phyloP scores from a whole-genome alignment of 768 basidiomycete species.

The Nevesoporus exiguus region DNA sequence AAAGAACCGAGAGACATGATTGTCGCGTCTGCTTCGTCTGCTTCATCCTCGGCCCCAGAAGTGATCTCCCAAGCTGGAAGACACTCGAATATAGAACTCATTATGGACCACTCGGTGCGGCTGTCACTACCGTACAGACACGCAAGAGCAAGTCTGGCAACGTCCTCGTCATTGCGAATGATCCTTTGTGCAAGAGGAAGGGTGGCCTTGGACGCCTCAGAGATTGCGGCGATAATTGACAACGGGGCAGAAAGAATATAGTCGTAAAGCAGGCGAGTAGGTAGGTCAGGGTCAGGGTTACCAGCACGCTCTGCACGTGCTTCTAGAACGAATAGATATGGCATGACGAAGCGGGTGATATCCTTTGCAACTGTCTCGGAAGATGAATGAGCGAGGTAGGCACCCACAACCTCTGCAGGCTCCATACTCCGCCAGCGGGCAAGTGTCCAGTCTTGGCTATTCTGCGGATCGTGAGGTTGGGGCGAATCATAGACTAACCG shows the following conservation, averaged over 20 bases:
- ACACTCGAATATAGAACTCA: slow-evolving; percentile 95
- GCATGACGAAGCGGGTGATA: slow-evolving; percentile 76
- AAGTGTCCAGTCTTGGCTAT: slow-evolving; percentile 71
- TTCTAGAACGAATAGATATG: slow-evolving; percentile 92
- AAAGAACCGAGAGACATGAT: slow-evolving; percentile 76
- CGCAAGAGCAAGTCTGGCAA: slow-evolving; percentile 82
- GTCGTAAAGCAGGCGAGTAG: slow-evolving; percentile 63
- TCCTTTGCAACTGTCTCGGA: slow-evolving; percentile 61
- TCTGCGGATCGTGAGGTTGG: slow-evolving; percentile 38
- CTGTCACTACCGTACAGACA: slow-evolving; percentile 81
- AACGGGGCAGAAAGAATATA: slow-evolving; percentile 69
- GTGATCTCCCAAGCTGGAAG: slow-evolving; percentile 83
- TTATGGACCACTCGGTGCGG: slow-evolving; percentile 70
- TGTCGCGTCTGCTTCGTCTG: slow-evolving; percentile 79
- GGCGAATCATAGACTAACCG: slow-evolving; percentile 83
- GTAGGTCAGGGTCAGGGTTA: slow-evolving; percentile 61
- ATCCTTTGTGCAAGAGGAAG: slow-evolving; percentile 66
- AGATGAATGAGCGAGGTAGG: slow-evolving; percentile 74
- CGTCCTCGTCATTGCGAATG: slow-evolving; percentile 76
- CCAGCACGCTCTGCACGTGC: slow-evolving; percentile 81
- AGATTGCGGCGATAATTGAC: slow-evolving; percentile 66
- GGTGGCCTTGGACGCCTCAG: slow-evolving; percentile 91
- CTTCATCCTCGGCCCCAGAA: slow-evolving; percentile 55
- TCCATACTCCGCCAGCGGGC: slow-evolving; percentile 67
- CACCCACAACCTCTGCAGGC: slow-evolving; percentile 60